phyloP scores from a whole-genome alignment of 2,329 filamentous ascomycete genomes.

The Penicillium sp. region DNA sequence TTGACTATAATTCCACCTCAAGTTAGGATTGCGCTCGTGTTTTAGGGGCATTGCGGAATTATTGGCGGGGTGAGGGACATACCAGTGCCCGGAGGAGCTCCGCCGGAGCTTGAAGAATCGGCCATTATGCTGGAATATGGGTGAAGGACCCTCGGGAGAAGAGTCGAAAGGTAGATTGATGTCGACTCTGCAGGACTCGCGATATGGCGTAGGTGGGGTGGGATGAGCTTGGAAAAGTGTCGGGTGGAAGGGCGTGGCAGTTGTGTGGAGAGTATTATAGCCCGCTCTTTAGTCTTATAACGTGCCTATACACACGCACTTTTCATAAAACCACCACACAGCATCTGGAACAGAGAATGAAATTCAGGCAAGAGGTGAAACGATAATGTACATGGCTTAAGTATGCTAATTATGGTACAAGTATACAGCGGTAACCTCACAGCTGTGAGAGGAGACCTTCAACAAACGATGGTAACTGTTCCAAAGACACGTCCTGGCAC shows the following conservation, averaged over 20 bases:
- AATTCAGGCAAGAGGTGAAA: background rate
- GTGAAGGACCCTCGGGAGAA: background rate
- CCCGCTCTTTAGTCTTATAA: too few relatives aligned
- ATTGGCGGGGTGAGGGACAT: slow-evolving; percentile 8
- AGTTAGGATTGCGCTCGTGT: background rate
- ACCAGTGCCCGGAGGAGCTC: slow-evolving; percentile 31
- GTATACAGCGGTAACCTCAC: slow-evolving; percentile 32
- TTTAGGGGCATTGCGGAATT: background rate
- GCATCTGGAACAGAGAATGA: background rate
- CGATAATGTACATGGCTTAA: background rate
- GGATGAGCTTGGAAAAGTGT: slow-evolving; percentile 5
- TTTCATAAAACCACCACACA: background rate
- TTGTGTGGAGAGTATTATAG: slow-evolving; percentile 2
- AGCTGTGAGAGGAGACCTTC: slow-evolving; percentile 50
- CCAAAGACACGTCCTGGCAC: slow-evolving; percentile 58
- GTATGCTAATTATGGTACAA: background rate
- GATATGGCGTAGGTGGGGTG: slow-evolving; percentile 11
- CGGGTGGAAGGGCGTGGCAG: slow-evolving; percentile 7
- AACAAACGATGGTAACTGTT: slow-evolving; percentile 50
- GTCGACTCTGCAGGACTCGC: slow-evolving; percentile 4
- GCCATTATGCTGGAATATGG: slow-evolving; percentile 1
- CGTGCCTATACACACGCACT: slow-evolving; percentile 7
- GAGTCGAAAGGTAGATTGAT: background rate
- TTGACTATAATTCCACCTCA: slow-evolving; percentile 48
- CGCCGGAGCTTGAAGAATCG: slow-evolving; percentile 21